Percentiles rank a stretch among this genome's conserved stretches.
Conservation (phyloP, 305 asterid species). For the Andrographis paniculata region DNA sequence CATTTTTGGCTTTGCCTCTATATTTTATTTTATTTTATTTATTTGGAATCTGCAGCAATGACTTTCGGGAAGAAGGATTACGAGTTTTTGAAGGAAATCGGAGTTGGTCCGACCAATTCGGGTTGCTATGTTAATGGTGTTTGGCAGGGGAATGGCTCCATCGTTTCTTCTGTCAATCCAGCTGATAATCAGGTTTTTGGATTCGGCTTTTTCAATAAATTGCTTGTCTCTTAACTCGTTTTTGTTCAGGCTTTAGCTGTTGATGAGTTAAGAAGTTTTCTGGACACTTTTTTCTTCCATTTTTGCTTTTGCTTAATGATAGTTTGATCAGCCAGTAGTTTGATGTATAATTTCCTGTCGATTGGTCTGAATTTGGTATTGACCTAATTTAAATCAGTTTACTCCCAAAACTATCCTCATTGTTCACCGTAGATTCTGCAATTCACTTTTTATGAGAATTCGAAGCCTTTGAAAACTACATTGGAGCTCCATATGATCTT, state of each 20-base stretch:
- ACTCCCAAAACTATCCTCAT: too few relatives aligned
- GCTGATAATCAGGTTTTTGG: slow-evolving; percentile 68
- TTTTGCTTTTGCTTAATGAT: too few relatives aligned
- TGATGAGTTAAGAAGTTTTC: neutral
- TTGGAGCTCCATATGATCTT: too few relatives aligned
- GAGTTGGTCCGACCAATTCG: slow-evolving; percentile 54
- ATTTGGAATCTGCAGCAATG: slow-evolving; percentile 43
- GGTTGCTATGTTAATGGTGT: slow-evolving; percentile 68
- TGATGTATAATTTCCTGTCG: too few relatives aligned
- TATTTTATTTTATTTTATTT: neutral
- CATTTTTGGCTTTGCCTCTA: neutral
- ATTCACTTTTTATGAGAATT: too few relatives aligned
- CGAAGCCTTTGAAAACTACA: too few relatives aligned
- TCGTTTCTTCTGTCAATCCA: slow-evolving; percentile 61
- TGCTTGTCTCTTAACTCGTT: neutral
- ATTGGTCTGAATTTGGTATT: too few relatives aligned
- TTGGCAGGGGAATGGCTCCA: slow-evolving; percentile 83
- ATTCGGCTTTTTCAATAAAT: neutral
- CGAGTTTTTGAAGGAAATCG: slow-evolving; percentile 47
- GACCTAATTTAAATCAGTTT: too few relatives aligned
- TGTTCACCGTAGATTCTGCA: too few relatives aligned
- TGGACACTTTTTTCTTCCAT: too few relatives aligned
- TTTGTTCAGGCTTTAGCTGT: neutral
- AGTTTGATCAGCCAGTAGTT: too few relatives aligned
- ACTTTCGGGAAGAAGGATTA: slow-evolving; percentile 29